Conservation (phyloP, 2,329 filamentous ascomycete genomes). For the Ophiostoma triangulosporum region DNA sequence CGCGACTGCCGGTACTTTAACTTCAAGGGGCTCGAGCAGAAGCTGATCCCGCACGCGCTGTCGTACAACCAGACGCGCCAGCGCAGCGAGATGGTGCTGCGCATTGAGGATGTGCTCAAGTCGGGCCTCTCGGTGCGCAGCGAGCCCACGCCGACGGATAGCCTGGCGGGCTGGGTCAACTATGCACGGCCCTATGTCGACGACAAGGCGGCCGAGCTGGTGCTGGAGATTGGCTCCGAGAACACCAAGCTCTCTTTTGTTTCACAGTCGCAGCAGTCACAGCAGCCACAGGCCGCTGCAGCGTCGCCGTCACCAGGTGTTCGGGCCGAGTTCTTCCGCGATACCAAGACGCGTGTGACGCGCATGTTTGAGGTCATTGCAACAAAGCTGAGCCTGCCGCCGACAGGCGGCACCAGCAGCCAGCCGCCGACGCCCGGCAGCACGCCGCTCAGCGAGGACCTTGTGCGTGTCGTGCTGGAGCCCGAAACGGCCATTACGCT, state of each 20-base stretch:
- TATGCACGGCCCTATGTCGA: constrained; percentile 85
- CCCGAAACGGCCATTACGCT: constrained; percentile 44
- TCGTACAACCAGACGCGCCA: constrained; percentile 58
- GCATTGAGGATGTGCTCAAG: constrained; percentile 78
- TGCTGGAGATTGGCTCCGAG: constrained; percentile 67
- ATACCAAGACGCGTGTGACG: constrained; percentile 55
- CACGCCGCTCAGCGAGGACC: constrained; percentile 55
- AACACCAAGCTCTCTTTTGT: constrained; percentile 39
- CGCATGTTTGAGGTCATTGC: constrained; percentile 70
- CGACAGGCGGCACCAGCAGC: constrained; percentile 39
- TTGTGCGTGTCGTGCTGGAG: constrained; percentile 51
- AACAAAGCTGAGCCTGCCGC: constrained; percentile 60
- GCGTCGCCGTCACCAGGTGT: constrained; percentile 19
- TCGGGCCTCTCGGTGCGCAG: constrained; percentile 58
- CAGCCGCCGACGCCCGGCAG: constrained; percentile 54
- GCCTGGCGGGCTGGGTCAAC: constrained; percentile 43
- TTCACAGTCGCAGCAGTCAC: constrained; percentile 19
- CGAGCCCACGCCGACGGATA: constrained; percentile 25
- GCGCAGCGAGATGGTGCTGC: constrained; percentile 62
- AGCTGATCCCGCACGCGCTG: constrained; percentile 63
- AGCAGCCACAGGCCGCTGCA: not conserved
- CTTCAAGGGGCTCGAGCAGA: constrained; percentile 81
- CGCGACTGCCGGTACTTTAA: constrained; percentile 88
- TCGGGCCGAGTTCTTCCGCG: constrained; percentile 60
- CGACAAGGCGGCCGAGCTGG: constrained; percentile 54